Percentiles rank a stretch among this genome's conserved stretches.
Conservation (phyloP, 2,329 filamentous ascomycete genomes). For the Penicillium concentricum region DNA sequence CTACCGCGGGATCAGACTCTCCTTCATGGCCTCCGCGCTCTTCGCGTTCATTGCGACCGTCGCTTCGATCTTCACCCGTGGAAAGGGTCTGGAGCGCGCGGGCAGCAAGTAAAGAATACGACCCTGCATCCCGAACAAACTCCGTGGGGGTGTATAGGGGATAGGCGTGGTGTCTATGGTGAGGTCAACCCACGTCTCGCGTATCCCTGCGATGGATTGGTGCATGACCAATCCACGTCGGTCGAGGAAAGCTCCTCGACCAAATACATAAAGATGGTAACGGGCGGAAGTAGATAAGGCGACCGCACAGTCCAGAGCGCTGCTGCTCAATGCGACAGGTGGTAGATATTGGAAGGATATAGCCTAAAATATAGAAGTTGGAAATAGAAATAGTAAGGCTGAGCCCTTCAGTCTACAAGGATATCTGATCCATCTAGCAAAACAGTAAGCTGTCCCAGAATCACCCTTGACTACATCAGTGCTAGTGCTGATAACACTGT, state of each 20-base stretch:
- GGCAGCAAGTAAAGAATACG: constrained; percentile 4
- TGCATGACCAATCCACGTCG: too few species aligned
- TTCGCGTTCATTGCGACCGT: constrained; percentile 53
- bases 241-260: too few species aligned
- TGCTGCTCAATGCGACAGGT: background rate
- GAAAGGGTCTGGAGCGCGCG: constrained; percentile 30
- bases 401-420: background rate
- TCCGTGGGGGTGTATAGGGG: background rate
- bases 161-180: background rate
- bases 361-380: background rate
- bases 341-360: background rate
- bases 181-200: background rate
- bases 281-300: background rate
- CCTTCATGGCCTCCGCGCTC: constrained; percentile 56
- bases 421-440: background rate
- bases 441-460: background rate
- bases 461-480: background rate
- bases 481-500: background rate
- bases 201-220: background rate
- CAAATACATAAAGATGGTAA: background rate
- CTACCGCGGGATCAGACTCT: constrained; percentile 58
- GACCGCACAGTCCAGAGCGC: background rate
- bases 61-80: constrained; percentile 49
- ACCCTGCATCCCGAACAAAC: background rate
- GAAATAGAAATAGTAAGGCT: background rate